Conservation (phyloP, 1,284 basidiomycete species). For the Trichosporon asahii region DNA sequence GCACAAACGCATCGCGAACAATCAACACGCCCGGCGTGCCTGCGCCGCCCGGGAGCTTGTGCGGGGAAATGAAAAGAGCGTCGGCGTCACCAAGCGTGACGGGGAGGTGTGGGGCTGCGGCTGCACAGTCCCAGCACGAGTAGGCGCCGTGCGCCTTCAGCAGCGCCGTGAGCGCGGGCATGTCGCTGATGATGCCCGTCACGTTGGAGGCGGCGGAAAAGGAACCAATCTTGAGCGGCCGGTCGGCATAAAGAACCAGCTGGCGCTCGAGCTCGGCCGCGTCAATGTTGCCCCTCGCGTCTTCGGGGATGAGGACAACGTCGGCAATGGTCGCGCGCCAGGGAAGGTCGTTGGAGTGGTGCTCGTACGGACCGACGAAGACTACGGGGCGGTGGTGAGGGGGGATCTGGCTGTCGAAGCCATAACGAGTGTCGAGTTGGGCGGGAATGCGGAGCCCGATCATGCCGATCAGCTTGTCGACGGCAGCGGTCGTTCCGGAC, state of each 20-base stretch:
- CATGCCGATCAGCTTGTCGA: slow-evolving; percentile 13
- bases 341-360: slow-evolving; percentile 20
- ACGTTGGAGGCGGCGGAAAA: slow-evolving; percentile 23
- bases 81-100: slow-evolving; percentile 14
- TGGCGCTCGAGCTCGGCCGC: not conserved
- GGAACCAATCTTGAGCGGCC: slow-evolving; percentile 13
- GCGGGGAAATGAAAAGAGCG: slow-evolving; percentile 20
- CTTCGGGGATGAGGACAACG: slow-evolving; percentile 12
- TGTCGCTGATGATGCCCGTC: slow-evolving; percentile 20
- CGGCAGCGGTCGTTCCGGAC: slow-evolving; percentile 14
- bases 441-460: slow-evolving; percentile 6
- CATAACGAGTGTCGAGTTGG: not conserved
- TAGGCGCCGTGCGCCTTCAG: slow-evolving; percentile 10
- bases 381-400: slow-evolving; percentile 12
- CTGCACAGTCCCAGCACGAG: slow-evolving; percentile 17
- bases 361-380: slow-evolving; percentile 21
- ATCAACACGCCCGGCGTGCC: slow-evolving; percentile 20
- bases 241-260: not conserved
- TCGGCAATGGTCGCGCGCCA: slow-evolving; percentile 19
- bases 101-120: slow-evolving; percentile 5
- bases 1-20: not conserved
- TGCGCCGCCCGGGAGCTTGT: slow-evolving; percentile 18
- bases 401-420: not conserved
- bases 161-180: slow-evolving; percentile 4
- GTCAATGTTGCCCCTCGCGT: not conserved